phyloP scores from a whole-genome alignment of 441 rosid species.

The Oxalis stricta region DNA sequence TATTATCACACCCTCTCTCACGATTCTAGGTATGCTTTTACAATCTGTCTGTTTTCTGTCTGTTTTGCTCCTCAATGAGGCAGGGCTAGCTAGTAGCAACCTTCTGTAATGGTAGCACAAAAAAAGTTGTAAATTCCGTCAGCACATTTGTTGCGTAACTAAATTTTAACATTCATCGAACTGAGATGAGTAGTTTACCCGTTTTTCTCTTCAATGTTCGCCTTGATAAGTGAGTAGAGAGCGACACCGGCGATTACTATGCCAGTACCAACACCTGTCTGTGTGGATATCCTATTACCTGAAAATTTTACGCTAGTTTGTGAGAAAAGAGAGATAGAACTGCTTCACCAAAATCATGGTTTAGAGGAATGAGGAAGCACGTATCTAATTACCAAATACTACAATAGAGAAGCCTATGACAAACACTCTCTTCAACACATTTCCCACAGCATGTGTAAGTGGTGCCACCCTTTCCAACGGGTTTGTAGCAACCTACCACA shows the following conservation, averaged over 20 bases:
- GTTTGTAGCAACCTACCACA: constrained; percentile 46
- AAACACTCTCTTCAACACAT: constrained; percentile 51
- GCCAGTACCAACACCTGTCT: constrained; percentile 56
- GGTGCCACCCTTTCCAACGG: constrained; percentile 62
- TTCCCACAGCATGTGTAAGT: constrained; percentile 63
- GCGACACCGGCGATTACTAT: constrained; percentile 67
- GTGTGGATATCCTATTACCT: constrained; percentile 59
- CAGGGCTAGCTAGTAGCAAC: too few species aligned
- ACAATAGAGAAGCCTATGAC: constrained; percentile 60
- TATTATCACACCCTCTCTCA: too few species aligned
- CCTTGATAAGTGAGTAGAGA: constrained; percentile 50
- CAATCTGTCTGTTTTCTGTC: too few species aligned
- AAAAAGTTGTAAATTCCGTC: too few species aligned
- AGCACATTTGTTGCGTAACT: too few species aligned
- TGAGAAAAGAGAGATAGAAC: too few species aligned
- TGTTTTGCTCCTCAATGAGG: too few species aligned
- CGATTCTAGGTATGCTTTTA: too few species aligned
- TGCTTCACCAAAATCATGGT: not conserved
- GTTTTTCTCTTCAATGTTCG: constrained; percentile 52
- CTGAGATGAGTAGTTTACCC: constrained; percentile 13
- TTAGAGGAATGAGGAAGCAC: not conserved
- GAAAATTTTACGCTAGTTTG: constrained; percentile 5
- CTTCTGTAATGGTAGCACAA: too few species aligned
- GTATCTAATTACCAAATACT: constrained; percentile 35
- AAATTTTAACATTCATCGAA: too few species aligned